These are phyloP conservation scores for Naganishia onofrii DNA, from an alignment of 768 basidiomycete genomes.

Conservation along the genomic window DNA sequence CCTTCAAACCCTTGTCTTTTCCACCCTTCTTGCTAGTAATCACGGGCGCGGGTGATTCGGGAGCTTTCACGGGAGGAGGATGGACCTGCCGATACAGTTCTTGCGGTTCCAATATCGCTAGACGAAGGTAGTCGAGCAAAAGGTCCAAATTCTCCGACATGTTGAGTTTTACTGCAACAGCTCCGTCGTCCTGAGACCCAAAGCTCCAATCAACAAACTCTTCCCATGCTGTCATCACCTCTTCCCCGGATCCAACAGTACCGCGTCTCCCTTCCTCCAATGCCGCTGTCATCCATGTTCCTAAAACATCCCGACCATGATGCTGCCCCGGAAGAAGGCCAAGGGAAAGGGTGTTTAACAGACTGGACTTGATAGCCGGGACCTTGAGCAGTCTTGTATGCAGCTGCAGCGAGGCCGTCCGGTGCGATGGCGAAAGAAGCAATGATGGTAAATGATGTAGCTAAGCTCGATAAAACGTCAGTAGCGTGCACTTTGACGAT, in stretches of 20 bases:
- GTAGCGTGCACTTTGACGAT: neutral
- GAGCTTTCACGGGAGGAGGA: conserved; percentile 41
- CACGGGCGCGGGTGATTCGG: conserved; percentile 12
- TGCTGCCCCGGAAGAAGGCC: conserved; percentile 44
- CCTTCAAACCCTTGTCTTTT: conserved; percentile 3
- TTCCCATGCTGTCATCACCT: conserved; percentile 41
- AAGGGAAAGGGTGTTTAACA: conserved; percentile 41
- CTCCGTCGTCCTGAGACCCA: conserved; percentile 15
- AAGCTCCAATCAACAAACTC: conserved; percentile 29
- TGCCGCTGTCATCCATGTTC: conserved; percentile 49
- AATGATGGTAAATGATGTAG: conserved; percentile 81
- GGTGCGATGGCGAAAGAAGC: conserved; percentile 74
- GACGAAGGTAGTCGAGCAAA: conserved; percentile 45
- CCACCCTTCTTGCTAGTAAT: conserved; percentile 23
- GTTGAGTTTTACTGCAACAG: conserved; percentile 33
- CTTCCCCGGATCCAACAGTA: conserved; percentile 35
- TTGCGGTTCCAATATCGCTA: conserved; percentile 46
- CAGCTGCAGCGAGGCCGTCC: conserved; percentile 62
- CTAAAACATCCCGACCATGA: conserved; percentile 51
- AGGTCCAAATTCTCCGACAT: conserved; percentile 39
- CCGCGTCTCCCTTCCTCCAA: conserved; percentile 47
- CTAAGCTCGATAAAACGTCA: conserved; percentile 54
- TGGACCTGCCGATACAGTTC: conserved; percentile 51
- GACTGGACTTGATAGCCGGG: conserved; percentile 53
- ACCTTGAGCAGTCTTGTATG: conserved; percentile 68